Conservation (phyloP, 805 yeast genomes). For the Candida awuae region DNA sequence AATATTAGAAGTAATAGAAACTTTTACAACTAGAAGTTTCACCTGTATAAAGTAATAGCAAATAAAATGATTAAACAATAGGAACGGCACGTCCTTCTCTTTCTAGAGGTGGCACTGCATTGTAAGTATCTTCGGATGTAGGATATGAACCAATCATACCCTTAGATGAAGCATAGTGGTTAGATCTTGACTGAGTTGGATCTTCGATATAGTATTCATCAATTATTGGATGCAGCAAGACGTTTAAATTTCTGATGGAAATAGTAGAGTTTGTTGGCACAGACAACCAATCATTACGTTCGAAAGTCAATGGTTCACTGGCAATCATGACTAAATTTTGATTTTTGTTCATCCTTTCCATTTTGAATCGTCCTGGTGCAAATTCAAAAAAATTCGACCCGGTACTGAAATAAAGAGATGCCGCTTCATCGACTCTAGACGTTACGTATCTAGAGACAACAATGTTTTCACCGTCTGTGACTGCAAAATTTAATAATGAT, state of each 20-base stretch:
- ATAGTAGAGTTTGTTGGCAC: constrained; percentile 88
- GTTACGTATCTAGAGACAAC: constrained; percentile 86
- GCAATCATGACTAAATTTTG: constrained; percentile 94
- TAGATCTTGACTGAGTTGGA: constrained; percentile 59
- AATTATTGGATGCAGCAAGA: constrained; percentile 79
- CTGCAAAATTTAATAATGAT: constrained; percentile 84
- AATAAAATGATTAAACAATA: not conserved
- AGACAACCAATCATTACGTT: constrained; percentile 94
- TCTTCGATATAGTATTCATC: constrained; percentile 83
- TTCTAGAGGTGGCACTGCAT: constrained; percentile 67
- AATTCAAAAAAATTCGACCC: constrained; percentile 88
- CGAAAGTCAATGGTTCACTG: constrained; percentile 93
- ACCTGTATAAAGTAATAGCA: not conserved
- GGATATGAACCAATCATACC: constrained; percentile 94
- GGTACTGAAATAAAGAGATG: constrained; percentile 87
- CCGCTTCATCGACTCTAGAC: constrained; percentile 89
- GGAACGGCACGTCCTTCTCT: constrained; percentile 51
- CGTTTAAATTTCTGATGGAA: constrained; percentile 78
- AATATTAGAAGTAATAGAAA: not conserved
- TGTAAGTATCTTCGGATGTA: constrained; percentile 38
- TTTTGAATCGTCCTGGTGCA: constrained; percentile 83
- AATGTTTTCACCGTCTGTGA: constrained; percentile 83
- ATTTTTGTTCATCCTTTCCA: constrained; percentile 89
- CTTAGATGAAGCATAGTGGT: constrained; percentile 78
- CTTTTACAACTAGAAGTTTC: not conserved